Evolutionary conservation across 139 green algal species (phyloP).

Genomic region (Chlamydomonas eustigma): DNA sequence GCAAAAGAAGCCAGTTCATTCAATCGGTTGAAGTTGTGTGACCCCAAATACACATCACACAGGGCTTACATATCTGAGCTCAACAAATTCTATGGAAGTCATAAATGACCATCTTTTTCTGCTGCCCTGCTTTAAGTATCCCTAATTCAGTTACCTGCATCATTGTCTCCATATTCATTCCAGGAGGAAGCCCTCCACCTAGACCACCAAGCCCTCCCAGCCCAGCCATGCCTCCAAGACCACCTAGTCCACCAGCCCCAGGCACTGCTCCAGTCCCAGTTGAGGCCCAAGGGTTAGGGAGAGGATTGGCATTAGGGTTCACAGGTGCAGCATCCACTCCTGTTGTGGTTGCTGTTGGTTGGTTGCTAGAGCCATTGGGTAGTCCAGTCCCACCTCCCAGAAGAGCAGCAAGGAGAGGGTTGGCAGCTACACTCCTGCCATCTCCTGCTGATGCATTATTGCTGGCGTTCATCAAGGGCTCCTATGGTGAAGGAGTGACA

Average conservation of each 20-base stretch:
- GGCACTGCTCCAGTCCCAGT: conserved; percentile 9
- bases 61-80: too few species aligned
- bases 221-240: conserved; percentile 17
- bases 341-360: conserved; percentile 19
- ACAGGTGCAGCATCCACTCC: neutral
- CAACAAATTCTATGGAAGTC: too few species aligned
- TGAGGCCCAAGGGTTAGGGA: conserved; percentile 92
- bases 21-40: too few species aligned
- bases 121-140: too few species aligned
- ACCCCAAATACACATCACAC: too few species aligned
- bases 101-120: too few species aligned
- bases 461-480: conserved; percentile 78
- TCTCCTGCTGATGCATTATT: conserved; percentile 12
- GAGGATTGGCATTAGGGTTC: conserved; percentile 74
- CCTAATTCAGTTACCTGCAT: too few species aligned
- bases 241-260: conserved; percentile 17
- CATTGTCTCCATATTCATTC: neutral
- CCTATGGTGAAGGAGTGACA: conserved; percentile 24
- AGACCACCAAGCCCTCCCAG: neutral
- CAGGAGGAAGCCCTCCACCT: conserved; percentile 4
- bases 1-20: too few species aligned
- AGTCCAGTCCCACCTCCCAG: conserved; percentile 23
- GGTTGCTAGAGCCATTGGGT: neutral
- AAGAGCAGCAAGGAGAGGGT: conserved; percentile 63
- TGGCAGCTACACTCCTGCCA: conserved; percentile 1